phyloP scores from a whole-genome alignment of 163 green algal species.

The Chlorella variabilis region DNA sequence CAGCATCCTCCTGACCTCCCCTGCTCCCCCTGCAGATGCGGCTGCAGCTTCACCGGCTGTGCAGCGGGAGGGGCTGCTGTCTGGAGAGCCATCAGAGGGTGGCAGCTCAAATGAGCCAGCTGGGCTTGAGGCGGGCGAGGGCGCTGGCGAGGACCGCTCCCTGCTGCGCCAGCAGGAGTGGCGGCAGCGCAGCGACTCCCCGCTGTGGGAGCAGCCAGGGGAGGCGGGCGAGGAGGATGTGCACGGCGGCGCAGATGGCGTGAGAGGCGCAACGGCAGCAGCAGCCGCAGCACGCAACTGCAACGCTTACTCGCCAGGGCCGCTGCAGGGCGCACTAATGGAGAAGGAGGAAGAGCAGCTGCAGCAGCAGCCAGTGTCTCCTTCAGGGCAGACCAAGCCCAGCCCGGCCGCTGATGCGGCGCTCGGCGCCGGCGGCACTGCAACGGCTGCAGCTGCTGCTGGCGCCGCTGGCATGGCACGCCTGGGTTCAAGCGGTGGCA shows the following conservation, averaged over 20 bases:
- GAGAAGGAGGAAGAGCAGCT: not conserved
- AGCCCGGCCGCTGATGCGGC: not conserved
- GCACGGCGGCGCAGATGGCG: not conserved
- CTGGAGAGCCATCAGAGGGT: too few species aligned
- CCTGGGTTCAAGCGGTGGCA: too few species aligned
- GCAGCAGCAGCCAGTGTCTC: not conserved
- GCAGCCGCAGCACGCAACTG: not conserved
- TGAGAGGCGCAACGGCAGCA: not conserved
- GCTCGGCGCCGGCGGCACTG: not conserved
- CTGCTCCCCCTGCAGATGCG: too few species aligned
- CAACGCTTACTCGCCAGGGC: not conserved
- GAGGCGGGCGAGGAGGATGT: not conserved
- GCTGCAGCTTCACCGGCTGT: too few species aligned
- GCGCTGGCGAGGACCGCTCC: too few species aligned
- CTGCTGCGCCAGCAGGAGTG: not conserved
- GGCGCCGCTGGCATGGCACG: not conserved
- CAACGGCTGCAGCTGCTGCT: not conserved
- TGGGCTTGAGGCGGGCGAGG: too few species aligned
- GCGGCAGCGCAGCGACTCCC: constrained; percentile 16
- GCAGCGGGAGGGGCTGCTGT: too few species aligned
- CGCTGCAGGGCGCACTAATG: constrained; percentile 12
- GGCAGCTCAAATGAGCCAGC: too few species aligned
- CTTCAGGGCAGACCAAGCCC: not conserved
- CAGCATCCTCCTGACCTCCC: too few species aligned
- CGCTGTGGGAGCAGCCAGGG: constrained; percentile 1